A percentile compares a stretch with the other conserved stretches of the same genome.
phyloP scores from a whole-genome alignment of 1,284 basidiomycete species.

The Cutaneotrichosporon dermatis region DNA sequence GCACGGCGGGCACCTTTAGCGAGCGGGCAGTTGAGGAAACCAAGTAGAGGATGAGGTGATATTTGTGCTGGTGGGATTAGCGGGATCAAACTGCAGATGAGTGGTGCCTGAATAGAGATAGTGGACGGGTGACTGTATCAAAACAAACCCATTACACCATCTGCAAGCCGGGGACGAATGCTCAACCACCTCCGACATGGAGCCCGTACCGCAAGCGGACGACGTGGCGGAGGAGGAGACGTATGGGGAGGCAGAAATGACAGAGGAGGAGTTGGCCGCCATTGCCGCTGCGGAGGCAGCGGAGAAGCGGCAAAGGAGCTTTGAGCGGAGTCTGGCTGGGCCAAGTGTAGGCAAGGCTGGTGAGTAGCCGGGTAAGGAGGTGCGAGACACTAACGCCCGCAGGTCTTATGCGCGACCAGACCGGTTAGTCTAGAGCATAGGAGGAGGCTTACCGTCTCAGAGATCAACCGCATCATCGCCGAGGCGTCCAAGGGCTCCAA shows the following conservation, averaged over 20 bases:
- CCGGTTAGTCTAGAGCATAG: constrained; percentile 21
- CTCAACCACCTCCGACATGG: not conserved
- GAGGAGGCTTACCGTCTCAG: constrained; percentile 13
- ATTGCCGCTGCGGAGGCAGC: constrained; percentile 10
- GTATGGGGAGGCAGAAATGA: not conserved
- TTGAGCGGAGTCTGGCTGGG: constrained; percentile 47
- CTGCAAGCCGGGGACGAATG: not conserved
- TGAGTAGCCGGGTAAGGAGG: constrained; percentile 12
- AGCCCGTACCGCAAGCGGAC: not conserved
- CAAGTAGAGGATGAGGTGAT: no score
- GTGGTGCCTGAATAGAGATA: no score
- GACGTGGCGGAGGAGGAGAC: not conserved
- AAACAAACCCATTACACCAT: not conserved
- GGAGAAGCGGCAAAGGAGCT: constrained; percentile 33
- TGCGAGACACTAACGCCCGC: constrained; percentile 1
- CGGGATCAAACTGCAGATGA: no score
- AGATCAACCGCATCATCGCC: constrained; percentile 48
- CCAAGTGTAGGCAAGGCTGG: constrained; percentile 49
- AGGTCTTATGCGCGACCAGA: constrained; percentile 46
- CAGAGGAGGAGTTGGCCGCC: constrained; percentile 3
- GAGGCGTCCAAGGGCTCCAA: constrained; percentile 49
- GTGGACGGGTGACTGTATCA: not conserved
- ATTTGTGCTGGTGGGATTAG: no score
- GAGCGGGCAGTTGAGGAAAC: constrained; percentile 8
- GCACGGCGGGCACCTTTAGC: constrained; percentile 22